A percentile compares a stretch with the other conserved stretches of the same genome.
phyloP scores from a whole-genome alignment of 2,329 filamentous ascomycete species.

The Nigrospora sphaerica region DNA sequence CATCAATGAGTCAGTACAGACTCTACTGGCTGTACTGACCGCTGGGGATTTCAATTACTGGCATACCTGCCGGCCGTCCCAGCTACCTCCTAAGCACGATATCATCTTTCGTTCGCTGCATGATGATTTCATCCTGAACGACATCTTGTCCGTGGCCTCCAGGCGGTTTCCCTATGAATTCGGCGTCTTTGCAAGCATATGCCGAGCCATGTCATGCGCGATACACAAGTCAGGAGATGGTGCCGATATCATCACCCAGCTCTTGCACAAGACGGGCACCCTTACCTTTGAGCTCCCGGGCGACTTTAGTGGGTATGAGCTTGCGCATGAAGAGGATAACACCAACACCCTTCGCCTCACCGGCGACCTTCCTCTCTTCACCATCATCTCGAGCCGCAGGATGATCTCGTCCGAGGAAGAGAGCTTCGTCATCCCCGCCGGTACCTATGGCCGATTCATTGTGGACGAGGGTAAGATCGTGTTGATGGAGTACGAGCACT shows the following conservation, averaged over 20 bases:
- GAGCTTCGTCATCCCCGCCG: slow-evolving; percentile 54
- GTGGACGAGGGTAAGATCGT: slow-evolving; percentile 72
- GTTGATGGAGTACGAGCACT: slow-evolving; percentile 72
- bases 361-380: slow-evolving; percentile 57
- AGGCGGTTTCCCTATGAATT: slow-evolving; percentile 83
- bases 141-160: slow-evolving; percentile 60
- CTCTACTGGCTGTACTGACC: slow-evolving; percentile 58
- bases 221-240: slow-evolving; percentile 24
- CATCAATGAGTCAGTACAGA: slow-evolving; percentile 60
- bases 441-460: slow-evolving; percentile 65
- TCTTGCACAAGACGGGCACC: slow-evolving; percentile 61
- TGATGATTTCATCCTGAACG: slow-evolving; percentile 49
- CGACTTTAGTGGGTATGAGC: slow-evolving; percentile 66
- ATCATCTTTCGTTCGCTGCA: slow-evolving; percentile 37
- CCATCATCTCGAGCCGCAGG: slow-evolving; percentile 35
- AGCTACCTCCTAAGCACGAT: slow-evolving; percentile 30
- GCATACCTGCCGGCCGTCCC: slow-evolving; percentile 35
- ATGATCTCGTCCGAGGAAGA: slow-evolving; percentile 37
- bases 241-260: slow-evolving; percentile 45
- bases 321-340: slow-evolving; percentile 80
- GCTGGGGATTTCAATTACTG: slow-evolving; percentile 42
- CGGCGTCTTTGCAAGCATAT: slow-evolving; percentile 67
- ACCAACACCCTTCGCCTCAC: slow-evolving; percentile 68
- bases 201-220: slow-evolving; percentile 55
- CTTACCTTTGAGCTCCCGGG: slow-evolving; percentile 73